Conservation (phyloP, 2,329 filamentous ascomycete genomes). For the Ophiocordyceps camponoti-saundersi region DNA sequence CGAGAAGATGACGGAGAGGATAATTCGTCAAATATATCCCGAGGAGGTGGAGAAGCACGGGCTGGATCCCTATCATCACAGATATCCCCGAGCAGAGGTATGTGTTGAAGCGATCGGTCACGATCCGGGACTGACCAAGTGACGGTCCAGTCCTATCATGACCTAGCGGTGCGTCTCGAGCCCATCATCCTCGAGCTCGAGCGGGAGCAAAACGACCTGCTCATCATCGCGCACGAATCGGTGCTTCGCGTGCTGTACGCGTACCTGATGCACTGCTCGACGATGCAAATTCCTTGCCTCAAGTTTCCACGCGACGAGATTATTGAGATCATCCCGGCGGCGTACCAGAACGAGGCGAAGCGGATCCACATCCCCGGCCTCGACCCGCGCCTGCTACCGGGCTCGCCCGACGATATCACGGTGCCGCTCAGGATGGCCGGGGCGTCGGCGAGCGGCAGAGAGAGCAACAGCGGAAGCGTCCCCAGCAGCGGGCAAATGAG, state of each 20-base stretch:
- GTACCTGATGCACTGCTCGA: slow-evolving; percentile 96
- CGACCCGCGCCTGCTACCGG: slow-evolving; percentile 51
- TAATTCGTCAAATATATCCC: slow-evolving; percentile 67
- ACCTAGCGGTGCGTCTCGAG: slow-evolving; percentile 91
- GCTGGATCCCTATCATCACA: slow-evolving; percentile 87
- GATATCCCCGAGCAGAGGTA: slow-evolving; percentile 87
- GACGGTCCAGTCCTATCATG: slow-evolving; percentile 71
- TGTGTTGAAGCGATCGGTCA: background rate
- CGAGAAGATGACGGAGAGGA: slow-evolving; percentile 75
- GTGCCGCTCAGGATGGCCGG: slow-evolving; percentile 59
- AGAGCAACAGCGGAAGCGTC: slow-evolving; percentile 11
- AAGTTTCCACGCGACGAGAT: slow-evolving; percentile 94
- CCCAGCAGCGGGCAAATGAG: slow-evolving; percentile 20
- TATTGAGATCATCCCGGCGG: slow-evolving; percentile 94
- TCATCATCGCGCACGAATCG: slow-evolving; percentile 95
- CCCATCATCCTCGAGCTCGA: slow-evolving; percentile 96
- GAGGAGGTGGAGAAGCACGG: slow-evolving; percentile 90
- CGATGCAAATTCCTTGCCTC: slow-evolving; percentile 80
- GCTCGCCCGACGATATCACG: slow-evolving; percentile 64
- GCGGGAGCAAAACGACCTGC: slow-evolving; percentile 89
- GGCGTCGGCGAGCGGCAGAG: slow-evolving; percentile 8
- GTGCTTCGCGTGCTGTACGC: slow-evolving; percentile 94
- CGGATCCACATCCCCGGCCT: slow-evolving; percentile 67
- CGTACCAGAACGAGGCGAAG: slow-evolving; percentile 91
- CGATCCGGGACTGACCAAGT: background rate